Evolutionary conservation across 2,329 filamentous ascomycete genomes (phyloP).

Genomic region (Cladophialophora carrionii): DNA sequence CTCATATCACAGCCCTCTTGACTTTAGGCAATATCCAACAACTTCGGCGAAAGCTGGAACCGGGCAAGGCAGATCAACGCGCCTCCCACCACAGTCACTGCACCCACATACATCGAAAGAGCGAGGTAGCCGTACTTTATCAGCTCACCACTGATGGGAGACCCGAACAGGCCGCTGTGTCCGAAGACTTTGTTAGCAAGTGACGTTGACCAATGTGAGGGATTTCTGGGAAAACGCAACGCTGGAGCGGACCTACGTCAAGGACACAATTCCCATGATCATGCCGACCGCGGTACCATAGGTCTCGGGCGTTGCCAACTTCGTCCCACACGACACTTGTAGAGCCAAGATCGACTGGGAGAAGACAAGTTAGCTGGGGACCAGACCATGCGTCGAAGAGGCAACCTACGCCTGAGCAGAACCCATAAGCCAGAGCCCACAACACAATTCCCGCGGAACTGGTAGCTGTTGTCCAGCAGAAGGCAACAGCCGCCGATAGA

Average conservation of each 20-base stretch:
- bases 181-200: neutral
- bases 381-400: neutral
- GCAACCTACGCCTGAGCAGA: slow-evolving; percentile 40
- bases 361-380: neutral
- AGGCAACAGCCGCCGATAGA: slow-evolving; percentile 40
- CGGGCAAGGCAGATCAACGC: slow-evolving; percentile 16
- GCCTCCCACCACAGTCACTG: slow-evolving; percentile 7
- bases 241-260: slow-evolving; percentile 46
- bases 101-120: slow-evolving; percentile 44
- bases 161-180: slow-evolving; percentile 45
- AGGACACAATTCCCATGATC: slow-evolving; percentile 48
- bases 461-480: slow-evolving; percentile 40
- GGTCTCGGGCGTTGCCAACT: slow-evolving; percentile 46
- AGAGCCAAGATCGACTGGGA: slow-evolving; percentile 52
- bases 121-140: slow-evolving; percentile 49
- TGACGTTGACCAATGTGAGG: neutral
- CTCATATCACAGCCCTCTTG: neutral
- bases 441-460: slow-evolving; percentile 41
- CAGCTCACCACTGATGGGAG: slow-evolving; percentile 50
- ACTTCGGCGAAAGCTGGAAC: slow-evolving; percentile 18
- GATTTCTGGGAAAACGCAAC: neutral
- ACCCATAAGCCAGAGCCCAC: slow-evolving; percentile 42
- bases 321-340: slow-evolving; percentile 52
- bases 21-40: slow-evolving; percentile 14
- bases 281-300: slow-evolving; percentile 51